Base-by-base conservation (phyloP, 495 filamentous ascomycete species). In the Cryomyces antarcticus region DNA sequence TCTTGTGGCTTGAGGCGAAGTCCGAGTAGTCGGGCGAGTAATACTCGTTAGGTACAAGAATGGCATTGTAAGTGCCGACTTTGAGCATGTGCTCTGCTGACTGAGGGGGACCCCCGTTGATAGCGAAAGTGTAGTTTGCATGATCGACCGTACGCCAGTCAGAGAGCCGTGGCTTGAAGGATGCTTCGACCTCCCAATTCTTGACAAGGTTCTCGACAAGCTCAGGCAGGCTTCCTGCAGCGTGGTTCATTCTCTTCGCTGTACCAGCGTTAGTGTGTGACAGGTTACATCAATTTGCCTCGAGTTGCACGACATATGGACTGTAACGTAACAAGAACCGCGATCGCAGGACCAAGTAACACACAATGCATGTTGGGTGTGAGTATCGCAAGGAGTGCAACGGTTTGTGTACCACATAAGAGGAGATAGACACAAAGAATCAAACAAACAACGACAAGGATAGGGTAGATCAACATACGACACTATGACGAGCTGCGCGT, bases 121-220 rank as follows among this genome's bases (percentile, higher is more conserved):
- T 63, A n/a, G 69, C 61, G 52, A 79, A 77, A 24, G 52, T 61
- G 62, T 78, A 79, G 36, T 63, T 63, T 1, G 56, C 42, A 5
- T 50, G 61, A 51, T 75, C 68, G 49, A 78, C 61, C 17, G 75
- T 78, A 37, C 73, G 66, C 73, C 74, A 79, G 59, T 78, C 71
- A n/a, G 49, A 30, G 1, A 78, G 62, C 28, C 59, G 49, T 6
- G 60, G 63, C 53, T 79, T 80, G 68, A 74, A 76, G 5, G 69
- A 75, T 7, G 75, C 74, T 57, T 80, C 75, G 48, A 77, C 68
- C 53, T 78, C 74, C 75, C 75, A 78, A 61, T 78, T 78, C 55
- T 80, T 78, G 52, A 79, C 74, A 0, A 78, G 69, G 56, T 78
- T 78, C 49, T 78, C 66, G 44, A 80, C 72, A 1, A 80, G 64